Percentiles rank a stretch among this genome's conserved stretches.
Evolutionary conservation across 371 early-diverging fungal genomes (phyloP).

Genomic region (Mortierella sp.): DNA sequence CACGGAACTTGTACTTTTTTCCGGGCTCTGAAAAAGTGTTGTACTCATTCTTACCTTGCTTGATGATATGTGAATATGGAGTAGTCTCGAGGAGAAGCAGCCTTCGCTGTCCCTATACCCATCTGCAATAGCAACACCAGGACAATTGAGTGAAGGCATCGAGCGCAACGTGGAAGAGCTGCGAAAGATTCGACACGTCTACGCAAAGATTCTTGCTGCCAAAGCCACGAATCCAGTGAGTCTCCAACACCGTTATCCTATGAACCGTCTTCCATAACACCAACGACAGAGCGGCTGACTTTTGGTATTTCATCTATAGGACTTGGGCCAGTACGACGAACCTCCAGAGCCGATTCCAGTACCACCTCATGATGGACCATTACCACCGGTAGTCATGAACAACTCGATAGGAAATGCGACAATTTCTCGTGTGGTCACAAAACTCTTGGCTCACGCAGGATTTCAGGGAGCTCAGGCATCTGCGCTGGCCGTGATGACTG

Average conservation of each 20-base stretch:
- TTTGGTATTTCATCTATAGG: constrained; percentile 12
- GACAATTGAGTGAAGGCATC: constrained; percentile 66
- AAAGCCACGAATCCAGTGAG: constrained; percentile 71
- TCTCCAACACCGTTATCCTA: not conserved
- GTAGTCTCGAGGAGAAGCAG: constrained; percentile 35
- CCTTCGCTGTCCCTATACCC: constrained; percentile 69
- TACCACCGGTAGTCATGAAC: constrained; percentile 71
- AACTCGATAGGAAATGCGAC: constrained; percentile 68
- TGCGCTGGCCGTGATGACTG: constrained; percentile 81
- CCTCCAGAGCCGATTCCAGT: constrained; percentile 35
- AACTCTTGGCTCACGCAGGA: constrained; percentile 86
- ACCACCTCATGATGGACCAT: constrained; percentile 38
- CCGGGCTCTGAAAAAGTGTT: not conserved
- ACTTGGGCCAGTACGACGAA: constrained; percentile 30
- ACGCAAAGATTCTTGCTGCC: constrained; percentile 79
- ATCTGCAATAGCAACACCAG: constrained; percentile 67
- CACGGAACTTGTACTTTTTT: not conserved
- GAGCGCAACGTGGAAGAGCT: constrained; percentile 73
- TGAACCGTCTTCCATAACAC: not conserved
- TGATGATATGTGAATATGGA: not conserved
- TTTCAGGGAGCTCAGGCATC: constrained; percentile 80
- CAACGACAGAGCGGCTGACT: not conserved
- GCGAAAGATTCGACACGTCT: constrained; percentile 73
- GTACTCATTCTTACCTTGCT: not conserved
- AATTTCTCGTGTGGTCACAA: constrained; percentile 68